Evolutionary conservation across 352 stramenopile genomes (phyloP), one percentile per base, ranked within the genome.

Genomic region (Phytophthora citricola): DNA sequence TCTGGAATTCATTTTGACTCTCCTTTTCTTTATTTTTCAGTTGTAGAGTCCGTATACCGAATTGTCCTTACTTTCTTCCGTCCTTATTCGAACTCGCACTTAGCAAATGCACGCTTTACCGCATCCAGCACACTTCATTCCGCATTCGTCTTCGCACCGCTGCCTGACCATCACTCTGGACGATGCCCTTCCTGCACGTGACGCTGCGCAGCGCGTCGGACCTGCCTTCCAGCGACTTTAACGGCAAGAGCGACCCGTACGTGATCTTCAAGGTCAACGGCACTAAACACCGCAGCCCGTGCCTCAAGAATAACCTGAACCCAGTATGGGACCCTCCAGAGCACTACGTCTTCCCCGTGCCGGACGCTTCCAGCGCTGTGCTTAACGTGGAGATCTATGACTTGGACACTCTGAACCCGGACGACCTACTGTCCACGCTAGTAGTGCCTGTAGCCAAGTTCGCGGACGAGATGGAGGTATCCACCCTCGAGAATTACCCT

Each of bases 161-260:
- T 36, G 10, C 31, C 3, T 11, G 31, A 26, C 39, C 20, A 40
- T 36, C 46, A 68, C 7, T 54, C 38, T 51, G 41, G 1, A n/a
- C 17, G 26, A 88, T 90, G 78, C 71, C 78, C 12, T 76, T 79
- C 52, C 72, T 92, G 20, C 61, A 73, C 34, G 76, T 92, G 54
- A 83, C 75, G 22, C 60, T 92, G 26, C 69, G 71, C 27, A 47
- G 75, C 39, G 81, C 79, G 2, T 58, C 63, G 8, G 81, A 93
- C 66, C 75, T 93, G 11, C 71, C 74, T 15, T 81, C 75, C 38
- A 88, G 78, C 45, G 85, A 93, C 69, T 90, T 78, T 48, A 81
- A 54, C 51, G 75, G 73, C 32, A 91, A 87, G 66, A 93, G 83
- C 58, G 85, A 93, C 53, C 85, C 85, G 62, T 93, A 90, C 59